These are phyloP conservation scores for Coemansia sp. DNA, from an alignment of 192 early-diverging fungal genomes.

Conservation along the genomic window DNA sequence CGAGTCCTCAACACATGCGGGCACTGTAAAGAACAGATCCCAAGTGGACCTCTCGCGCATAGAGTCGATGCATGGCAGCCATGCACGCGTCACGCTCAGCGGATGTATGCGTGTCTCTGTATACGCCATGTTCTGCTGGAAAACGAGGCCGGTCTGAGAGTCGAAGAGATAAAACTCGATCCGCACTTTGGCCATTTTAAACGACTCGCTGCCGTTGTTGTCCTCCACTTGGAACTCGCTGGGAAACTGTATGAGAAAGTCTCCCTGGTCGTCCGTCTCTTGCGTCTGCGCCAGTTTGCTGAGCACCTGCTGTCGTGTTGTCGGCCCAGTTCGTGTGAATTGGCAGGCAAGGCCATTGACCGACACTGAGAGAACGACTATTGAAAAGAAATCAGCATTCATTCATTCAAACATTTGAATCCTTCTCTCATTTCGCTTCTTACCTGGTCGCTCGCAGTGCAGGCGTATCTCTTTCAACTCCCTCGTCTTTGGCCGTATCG, in stretches of 20 bases:
- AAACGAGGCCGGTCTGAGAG: conserved; percentile 31
- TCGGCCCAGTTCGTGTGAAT: conserved; percentile 18
- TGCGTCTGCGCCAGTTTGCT: conserved; percentile 1
- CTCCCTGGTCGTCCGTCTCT: conserved; percentile 18
- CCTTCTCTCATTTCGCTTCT: neutral
- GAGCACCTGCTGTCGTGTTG: conserved; percentile 24
- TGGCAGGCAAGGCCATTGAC: conserved; percentile 25
- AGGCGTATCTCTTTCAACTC: conserved; percentile 18
- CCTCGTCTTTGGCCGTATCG: conserved; percentile 26
- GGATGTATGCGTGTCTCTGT: conserved; percentile 66
- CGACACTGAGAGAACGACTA: no score
- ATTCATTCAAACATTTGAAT: neutral
- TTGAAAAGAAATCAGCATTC: no score
- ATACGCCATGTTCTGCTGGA: conserved; percentile 44
- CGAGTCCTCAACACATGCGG: conserved; percentile 30
- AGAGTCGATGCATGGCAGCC: conserved; percentile 78
- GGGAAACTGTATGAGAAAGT: conserved; percentile 26
- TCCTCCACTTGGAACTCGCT: conserved; percentile 3
- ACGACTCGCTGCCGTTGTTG: neutral
- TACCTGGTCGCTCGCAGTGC: conserved; percentile 50
- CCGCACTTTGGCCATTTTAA: conserved; percentile 18
- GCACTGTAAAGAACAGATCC: conserved; percentile 74
- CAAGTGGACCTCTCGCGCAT: conserved; percentile 68
- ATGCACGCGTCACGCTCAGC: conserved; percentile 60
- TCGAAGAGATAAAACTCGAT: conserved; percentile 47